Conservation (phyloP, 2,329 filamentous ascomycete species). For the Fusarium annulatum region DNA sequence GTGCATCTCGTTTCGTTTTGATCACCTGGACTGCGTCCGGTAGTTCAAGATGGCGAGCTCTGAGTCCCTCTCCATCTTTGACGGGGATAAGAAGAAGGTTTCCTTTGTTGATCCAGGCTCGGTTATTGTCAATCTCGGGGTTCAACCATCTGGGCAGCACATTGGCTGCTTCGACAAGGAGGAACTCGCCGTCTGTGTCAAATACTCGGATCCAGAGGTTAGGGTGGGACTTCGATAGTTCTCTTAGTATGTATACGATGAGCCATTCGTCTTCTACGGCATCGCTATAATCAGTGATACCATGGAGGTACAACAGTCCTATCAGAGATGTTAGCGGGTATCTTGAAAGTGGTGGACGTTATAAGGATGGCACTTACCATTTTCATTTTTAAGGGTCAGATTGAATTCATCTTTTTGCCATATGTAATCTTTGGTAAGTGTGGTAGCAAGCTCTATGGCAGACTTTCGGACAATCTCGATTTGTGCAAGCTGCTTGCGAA, state of each 20-base stretch:
- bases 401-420: slow-evolving; percentile 91
- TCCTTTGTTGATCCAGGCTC: slow-evolving; percentile 88
- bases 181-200: slow-evolving; percentile 94
- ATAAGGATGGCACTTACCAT: slow-evolving; percentile 57
- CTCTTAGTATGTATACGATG: slow-evolving; percentile 87
- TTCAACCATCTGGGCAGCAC: slow-evolving; percentile 90
- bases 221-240: slow-evolving; percentile 78
- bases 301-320: slow-evolving; percentile 74
- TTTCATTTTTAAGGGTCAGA: slow-evolving; percentile 71
- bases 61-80: slow-evolving; percentile 45
- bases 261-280: slow-evolving; percentile 98
- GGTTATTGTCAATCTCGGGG: slow-evolving; percentile 87
- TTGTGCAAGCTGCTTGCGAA: slow-evolving; percentile 68
- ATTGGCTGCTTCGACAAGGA: slow-evolving; percentile 92
- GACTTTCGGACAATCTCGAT: slow-evolving; percentile 80
- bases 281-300: slow-evolving; percentile 88
- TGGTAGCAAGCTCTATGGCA: slow-evolving; percentile 69
- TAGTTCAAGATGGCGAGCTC: slow-evolving; percentile 66
- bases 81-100: slow-evolving; percentile 79
- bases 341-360: slow-evolving; percentile 2
- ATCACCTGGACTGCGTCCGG: slow-evolving; percentile 73
- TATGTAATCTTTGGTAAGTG: slow-evolving; percentile 84
- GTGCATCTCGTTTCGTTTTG: slow-evolving; percentile 61
- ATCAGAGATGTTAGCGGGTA: background rate
- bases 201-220: slow-evolving; percentile 84